phyloP scores from a whole-genome alignment of 306 rosid genomes.

The Quercus engelmannii region DNA sequence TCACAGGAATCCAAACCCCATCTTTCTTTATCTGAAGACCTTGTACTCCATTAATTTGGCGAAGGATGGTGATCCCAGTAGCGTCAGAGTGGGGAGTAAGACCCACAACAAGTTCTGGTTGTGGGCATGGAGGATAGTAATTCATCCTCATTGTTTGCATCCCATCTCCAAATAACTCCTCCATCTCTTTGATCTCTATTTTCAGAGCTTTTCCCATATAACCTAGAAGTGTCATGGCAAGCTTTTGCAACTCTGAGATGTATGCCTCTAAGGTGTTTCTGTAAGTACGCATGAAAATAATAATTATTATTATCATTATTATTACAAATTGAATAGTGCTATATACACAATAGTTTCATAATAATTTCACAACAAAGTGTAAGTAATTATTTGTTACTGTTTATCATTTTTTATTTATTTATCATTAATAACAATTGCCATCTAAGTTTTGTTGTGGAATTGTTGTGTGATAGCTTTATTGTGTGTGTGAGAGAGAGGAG shows the following conservation, averaged over 20 bases:
- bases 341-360: no score
- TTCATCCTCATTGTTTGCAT: slow-evolving; percentile 67
- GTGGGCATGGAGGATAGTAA: slow-evolving; percentile 76
- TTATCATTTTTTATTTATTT: no score
- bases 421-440: no score
- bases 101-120: slow-evolving; percentile 61
- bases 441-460: no score
- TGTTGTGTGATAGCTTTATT: no score
- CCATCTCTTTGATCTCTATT: slow-evolving; percentile 42
- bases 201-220: slow-evolving; percentile 44
- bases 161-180: slow-evolving; percentile 55
- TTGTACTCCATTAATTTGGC: slow-evolving; percentile 61
- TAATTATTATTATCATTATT: no score
- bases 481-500: background rate
- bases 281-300: background rate
- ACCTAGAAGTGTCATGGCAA: slow-evolving; percentile 40
- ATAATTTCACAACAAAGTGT: no score
- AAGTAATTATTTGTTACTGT: no score
- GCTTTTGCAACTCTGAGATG: slow-evolving; percentile 33
- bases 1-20: slow-evolving; percentile 72
- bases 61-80: slow-evolving; percentile 59
- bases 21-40: slow-evolving; percentile 72
- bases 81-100: slow-evolving; percentile 72
- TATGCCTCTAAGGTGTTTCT: slow-evolving; percentile 60
- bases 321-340: no score